phyloP scores from a whole-genome alignment of 805 yeast genomes.

The Metschnikowia lachancei region DNA sequence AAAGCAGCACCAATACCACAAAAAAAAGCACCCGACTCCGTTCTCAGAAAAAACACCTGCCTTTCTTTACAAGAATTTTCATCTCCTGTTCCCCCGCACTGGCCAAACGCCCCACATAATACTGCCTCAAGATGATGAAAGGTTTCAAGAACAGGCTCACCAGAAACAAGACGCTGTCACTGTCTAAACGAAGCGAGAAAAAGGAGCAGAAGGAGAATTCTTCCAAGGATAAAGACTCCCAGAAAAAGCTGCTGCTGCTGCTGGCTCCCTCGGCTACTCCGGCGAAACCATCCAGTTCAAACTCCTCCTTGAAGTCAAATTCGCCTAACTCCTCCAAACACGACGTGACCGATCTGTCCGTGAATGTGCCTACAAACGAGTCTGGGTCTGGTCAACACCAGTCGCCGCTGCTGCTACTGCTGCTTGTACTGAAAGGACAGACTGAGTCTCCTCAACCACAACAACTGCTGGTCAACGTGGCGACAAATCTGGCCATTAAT shows the following conservation, averaged over 20 bases:
- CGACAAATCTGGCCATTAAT: too few species aligned
- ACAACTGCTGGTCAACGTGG: not conserved
- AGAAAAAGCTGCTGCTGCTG: slow-evolving; percentile 10
- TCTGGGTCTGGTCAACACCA: not conserved
- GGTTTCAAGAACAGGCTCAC: slow-evolving; percentile 62
- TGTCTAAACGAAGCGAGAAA: slow-evolving; percentile 33
- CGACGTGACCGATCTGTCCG: slow-evolving; percentile 11
- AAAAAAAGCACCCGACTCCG: too few species aligned
- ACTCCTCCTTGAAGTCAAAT: slow-evolving; percentile 27
- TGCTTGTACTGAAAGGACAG: slow-evolving; percentile 1
- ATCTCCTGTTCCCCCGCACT: not conserved
- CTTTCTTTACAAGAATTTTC: not conserved
- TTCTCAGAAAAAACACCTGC: not conserved
- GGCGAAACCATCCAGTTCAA: slow-evolving; percentile 19
- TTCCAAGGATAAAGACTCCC: slow-evolving; percentile 28
- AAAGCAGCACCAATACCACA: too few species aligned
- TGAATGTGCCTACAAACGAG: slow-evolving; percentile 4
- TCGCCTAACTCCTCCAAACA: slow-evolving; percentile 37
- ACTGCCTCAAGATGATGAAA: slow-evolving; percentile 61
- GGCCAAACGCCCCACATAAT: not conserved
- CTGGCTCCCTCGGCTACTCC: slow-evolving; percentile 5
- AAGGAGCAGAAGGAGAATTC: slow-evolving; percentile 34
- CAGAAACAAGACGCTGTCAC: slow-evolving; percentile 37
- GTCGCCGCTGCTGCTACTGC: slow-evolving; percentile 1
- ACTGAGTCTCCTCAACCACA: not conserved